Evolutionary conservation across 768 basidiomycete genomes (phyloP), one percentile per base, ranked within the genome.

Genomic region (Udeniomyces megalosporus): DNA sequence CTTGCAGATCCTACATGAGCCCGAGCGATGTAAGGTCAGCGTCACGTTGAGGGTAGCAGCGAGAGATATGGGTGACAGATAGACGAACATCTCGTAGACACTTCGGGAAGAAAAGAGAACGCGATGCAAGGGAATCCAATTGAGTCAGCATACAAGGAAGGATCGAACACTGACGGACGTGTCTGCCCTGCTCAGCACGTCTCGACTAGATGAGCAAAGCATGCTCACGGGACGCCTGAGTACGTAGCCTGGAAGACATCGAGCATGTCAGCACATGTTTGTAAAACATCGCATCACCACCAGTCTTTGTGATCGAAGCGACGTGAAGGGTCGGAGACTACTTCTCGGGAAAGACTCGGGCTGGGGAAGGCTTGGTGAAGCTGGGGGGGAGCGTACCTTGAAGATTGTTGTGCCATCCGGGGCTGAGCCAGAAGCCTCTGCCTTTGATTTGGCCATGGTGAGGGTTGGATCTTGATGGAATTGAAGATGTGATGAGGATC

Each of bases 1-100:
- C 51, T 70, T 70, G 53, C 71, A 71, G 59, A 74, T 65, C 71
- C 63, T 65, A 38, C 22, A 50, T 17, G 24, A 10, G 50, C 31
- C 10, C 22, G 31, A 20, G 17, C 11, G 34, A 35, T 26, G 50
- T 17, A 42, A n/a, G 35, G 24, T 2, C 38, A 12, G 28, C 45
- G 20, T 56, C 46, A 32, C 47, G 35, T 46, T n/a, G 42, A 26
- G 20, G 1, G 22, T 5, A 12, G 1, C 34, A 46, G 52, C 17
- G 20, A 7, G 17, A 4, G 12, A 28, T 2, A 11, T 15, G 11
- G 28, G 28, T 3, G 15, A 31, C 20, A 38, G 51, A n/a, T 2
- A 32, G 14, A 59, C 58, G 26, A 20, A 65, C 63, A 65, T 65
- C 47, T 65, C 61, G 61, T 63, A 63, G 47, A 63, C 61, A 7